Conservation (phyloP, 2,329 filamentous ascomycete species). For the Dendryphion nanum region DNA sequence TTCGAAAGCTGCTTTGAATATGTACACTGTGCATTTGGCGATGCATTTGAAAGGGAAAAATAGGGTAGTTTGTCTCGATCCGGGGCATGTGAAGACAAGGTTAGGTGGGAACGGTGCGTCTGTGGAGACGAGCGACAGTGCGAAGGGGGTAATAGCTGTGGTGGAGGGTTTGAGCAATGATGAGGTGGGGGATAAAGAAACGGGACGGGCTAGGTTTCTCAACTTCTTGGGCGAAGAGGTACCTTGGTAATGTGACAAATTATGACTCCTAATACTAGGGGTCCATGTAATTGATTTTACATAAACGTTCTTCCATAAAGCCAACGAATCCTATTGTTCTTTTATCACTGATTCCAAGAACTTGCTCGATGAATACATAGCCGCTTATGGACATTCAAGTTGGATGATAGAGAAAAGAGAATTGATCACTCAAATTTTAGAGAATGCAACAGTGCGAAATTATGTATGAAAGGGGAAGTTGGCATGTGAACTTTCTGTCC, state of each 20-base stretch:
- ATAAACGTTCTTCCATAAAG: too few species aligned
- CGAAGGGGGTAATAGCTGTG: conserved; percentile 4
- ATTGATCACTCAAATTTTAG: too few species aligned
- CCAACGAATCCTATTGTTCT: too few species aligned
- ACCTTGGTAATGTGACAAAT: conserved; percentile 11
- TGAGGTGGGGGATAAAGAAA: conserved; percentile 1
- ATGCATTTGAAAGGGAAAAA: conserved; percentile 4
- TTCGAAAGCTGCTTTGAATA: conserved; percentile 9
- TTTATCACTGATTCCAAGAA: too few species aligned
- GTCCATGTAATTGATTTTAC: too few species aligned
- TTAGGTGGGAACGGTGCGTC: conserved; percentile 6
- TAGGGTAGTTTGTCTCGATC: conserved; percentile 6
- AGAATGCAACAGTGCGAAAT: too few species aligned
- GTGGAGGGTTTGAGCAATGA: conserved; percentile 1
- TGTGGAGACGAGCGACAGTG: conserved; percentile 8
- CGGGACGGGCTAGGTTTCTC: conserved; percentile 5
- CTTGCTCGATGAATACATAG: too few species aligned
- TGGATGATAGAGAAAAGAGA: too few species aligned
- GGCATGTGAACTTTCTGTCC: too few species aligned
- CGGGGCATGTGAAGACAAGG: conserved; percentile 9
- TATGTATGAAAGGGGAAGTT: too few species aligned
- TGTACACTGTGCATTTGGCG: conserved; percentile 9
- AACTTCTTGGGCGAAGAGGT: conserved; percentile 7
- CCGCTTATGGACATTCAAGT: too few species aligned
- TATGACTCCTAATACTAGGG: too few species aligned